Evolutionary conservation across 495 filamentous ascomycete genomes (phyloP), one percentile per base, ranked within the genome.

Genomic region (Podospora appendiculata): DNA sequence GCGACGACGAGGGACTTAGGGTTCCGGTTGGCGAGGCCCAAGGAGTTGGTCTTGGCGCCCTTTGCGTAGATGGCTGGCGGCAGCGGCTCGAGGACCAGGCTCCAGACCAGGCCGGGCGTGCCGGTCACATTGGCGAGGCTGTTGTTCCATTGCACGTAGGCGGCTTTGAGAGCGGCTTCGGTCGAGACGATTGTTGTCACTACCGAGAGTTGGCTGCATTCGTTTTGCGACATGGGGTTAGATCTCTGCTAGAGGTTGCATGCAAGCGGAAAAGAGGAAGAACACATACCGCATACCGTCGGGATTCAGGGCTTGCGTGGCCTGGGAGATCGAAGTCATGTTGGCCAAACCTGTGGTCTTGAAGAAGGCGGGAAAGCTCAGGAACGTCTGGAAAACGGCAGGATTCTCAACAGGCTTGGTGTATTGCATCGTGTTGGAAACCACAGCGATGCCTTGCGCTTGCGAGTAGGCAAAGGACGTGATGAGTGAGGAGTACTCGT

Each of bases 81-180:
- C 47, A 80, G 70, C 13, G 75, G 75, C 56, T 79, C 74, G 50
- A 74, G 66, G 51, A 69, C 70, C 9, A 77, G 55, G 12, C 33
- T 33, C 50, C 56, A 58, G 9, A 47, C 44, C 12, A 62, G 45
- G 25, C 49, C 61, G 41, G 53, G 19, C 13, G 51, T 42, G 32
- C 42, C 41, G 32, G 50, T n/a, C 5, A 52, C 35, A 14, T 35
- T 38, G 16, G 41, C 48, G 17, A 58, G 32, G 19, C 47, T 47
- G 8, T 12, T 25, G 19, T 41, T 49, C n/a, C 18, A 49, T 13
- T 11, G n/a, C 6, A 11, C 16, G 16, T 32, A 17, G 17, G 45
- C 16, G 32, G 45, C 45, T 9, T 35, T 34, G 19, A 47, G 32
- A 1, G 32, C 32, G 12, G 8, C 45, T 6, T 13, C 25, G 4